Conservation (phyloP, 768 basidiomycete genomes). For the Agaricus blazei region DNA sequence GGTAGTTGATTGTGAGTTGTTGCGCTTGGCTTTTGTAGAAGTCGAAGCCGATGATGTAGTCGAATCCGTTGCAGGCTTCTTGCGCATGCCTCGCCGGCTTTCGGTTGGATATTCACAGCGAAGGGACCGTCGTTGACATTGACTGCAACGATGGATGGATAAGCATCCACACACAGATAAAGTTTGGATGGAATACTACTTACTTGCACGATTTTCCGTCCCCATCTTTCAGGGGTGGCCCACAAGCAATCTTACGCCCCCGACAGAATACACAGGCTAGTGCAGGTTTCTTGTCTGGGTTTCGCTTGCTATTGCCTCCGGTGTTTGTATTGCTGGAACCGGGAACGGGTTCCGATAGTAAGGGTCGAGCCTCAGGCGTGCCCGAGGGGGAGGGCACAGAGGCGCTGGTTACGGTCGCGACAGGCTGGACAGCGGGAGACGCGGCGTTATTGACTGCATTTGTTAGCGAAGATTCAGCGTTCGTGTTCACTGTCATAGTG, state of each 20-base stretch:
- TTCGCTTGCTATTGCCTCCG: slow-evolving; percentile 25
- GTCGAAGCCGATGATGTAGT: background rate
- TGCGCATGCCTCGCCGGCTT: slow-evolving; percentile 66
- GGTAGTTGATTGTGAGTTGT: slow-evolving; percentile 7
- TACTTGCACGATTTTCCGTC: slow-evolving; percentile 62
- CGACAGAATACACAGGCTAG: slow-evolving; percentile 64
- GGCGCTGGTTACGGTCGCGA: background rate
- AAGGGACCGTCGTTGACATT: slow-evolving; percentile 66
- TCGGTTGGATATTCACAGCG: slow-evolving; percentile 68
- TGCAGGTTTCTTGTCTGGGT: slow-evolving; percentile 48
- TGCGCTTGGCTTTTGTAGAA: background rate
- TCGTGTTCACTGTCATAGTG: background rate
- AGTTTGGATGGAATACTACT: slow-evolving; percentile 22
- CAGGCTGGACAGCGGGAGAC: background rate
- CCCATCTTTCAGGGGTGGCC: slow-evolving; percentile 48
- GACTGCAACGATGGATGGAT: slow-evolving; percentile 35
- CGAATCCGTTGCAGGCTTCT: slow-evolving; percentile 30
- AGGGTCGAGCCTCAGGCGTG: slow-evolving; percentile 10
- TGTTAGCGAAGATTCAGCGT: background rate
- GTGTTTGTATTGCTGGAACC: background rate
- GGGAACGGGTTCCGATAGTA: slow-evolving; percentile 9
- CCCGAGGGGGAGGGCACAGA: background rate
- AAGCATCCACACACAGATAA: slow-evolving; percentile 6
- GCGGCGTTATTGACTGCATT: background rate
- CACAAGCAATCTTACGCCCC: slow-evolving; percentile 66